Evolutionary conservation across 1,284 basidiomycete species (phyloP), one percentile per base, ranked within the genome.

Genomic region (Boletus mariae): DNA sequence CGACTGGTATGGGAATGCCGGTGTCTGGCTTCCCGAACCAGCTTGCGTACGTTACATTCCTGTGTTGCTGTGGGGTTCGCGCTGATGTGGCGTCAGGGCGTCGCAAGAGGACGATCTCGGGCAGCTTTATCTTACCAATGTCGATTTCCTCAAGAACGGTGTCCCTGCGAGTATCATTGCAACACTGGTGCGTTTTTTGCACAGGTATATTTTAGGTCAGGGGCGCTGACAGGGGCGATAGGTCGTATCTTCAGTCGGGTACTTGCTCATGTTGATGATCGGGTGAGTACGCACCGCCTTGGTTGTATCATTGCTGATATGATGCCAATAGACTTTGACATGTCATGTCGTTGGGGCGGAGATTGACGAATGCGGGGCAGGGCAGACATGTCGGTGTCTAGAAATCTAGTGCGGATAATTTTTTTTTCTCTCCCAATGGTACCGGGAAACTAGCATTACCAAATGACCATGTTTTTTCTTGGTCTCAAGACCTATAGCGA

Each of bases 1-100:
- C 92, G 29, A 82, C 93, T 3, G 97, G 96, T 1, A 99, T 99
- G 96, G 97, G 95, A 6, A 89, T 99, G 79, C 95, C 95, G 4
- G 94, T 98, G 34, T 94, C 91, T 55, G 96, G 96, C 6, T 98
- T 99, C 77, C 96, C 95, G 0, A 98, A 98, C 71, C 92, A 95
- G 74, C 94, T 92, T 51, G 93, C 92, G 90, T 93, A 71, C 67
- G 90, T 85, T 0, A 5, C 7, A 2, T 46, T 23, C n/a, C 11
- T 45, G 9, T 50, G 3, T 40, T 17, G 7, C 8, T 26, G 43
- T 1, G 9, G 20, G 6, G 10, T 13, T 38, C 25, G n/a, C n/a
- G 23, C 28, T 61, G 10, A 57, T 34, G 31, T 11, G 20, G 55
- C 51, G 55, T 15, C 47, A 94, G 92, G 43, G 92, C 94, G 23